phyloP scores from a whole-genome alignment of 129 eudicot species.

The carrot (Daucus carota) region DH1_v3.0 NC_030387.2:27046501-27047000 shows the following conservation, averaged over 20 bases:
- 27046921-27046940: constrained; percentile 7
- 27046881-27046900: constrained; percentile 25
- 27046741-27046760: constrained; percentile 62
- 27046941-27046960: no score
- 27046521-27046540: constrained; percentile 72
- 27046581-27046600: constrained; percentile 72
- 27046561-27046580: constrained; percentile 94
- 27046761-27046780: constrained; percentile 40
- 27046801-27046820: constrained; percentile 58
- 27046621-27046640: constrained; percentile 52
- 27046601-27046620: constrained; percentile 46
- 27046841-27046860: constrained; percentile 81
- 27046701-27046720: constrained; percentile 77
- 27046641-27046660: constrained; percentile 51
- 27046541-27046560: constrained; percentile 66
- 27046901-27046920: constrained; percentile 19
- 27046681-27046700: constrained; percentile 69
- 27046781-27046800: constrained; percentile 34
- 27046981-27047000: no score
- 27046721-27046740: constrained; percentile 55
- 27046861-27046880: constrained; percentile 51
- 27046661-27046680: constrained; percentile 86
- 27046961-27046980: no score
- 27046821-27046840: constrained; percentile 41
- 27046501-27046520: neutral